Evolutionary conservation across 768 basidiomycete genomes (phyloP), one percentile per base, ranked within the genome.

Genomic region (Leccinum aurantiacum): DNA sequence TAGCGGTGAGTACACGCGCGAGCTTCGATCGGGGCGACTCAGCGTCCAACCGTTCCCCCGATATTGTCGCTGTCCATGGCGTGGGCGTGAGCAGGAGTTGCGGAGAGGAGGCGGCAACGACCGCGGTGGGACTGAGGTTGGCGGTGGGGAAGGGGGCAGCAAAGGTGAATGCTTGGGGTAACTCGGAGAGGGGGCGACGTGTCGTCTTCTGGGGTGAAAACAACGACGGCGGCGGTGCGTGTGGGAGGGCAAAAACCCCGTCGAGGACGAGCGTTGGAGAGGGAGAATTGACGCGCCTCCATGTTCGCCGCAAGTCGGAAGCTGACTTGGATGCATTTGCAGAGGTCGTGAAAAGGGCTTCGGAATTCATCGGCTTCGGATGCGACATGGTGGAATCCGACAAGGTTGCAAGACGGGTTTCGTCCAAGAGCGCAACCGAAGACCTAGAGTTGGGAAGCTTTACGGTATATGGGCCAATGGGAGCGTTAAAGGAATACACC

Each of bases 21-120:
- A 69, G 68, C 52, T 60, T 69, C 4, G 68, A 67, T 5, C 68
- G 60, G 5, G 68, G 68, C 1, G 65, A 69, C 8, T 67, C 62
- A 3, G 46, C 13, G 1, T 17, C 41, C 6, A 51, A 6, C 1
- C 6, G 29, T 52, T 10, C 31, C 3, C 7, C n/a, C 22, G 19
- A 10, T 4, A n/a, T 10, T 0, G 9, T 25, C 0, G 24, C 14
- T 0, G 10, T 19, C 1, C 17, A 41, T n/a, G 44, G 56, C 9
- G 41, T 22, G 9, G 9, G 7, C 6, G 6, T 10, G 2, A 4
- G 6, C 6, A 48, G 22, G 13, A 6, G 47, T 24, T 24, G 19
- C 6, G 17, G 19, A 6, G 24, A 6, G 11, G 19, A 19, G 24
- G 19, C 7, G 6, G 22, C 6, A 19, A 24, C 22, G 15, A 13